Conservation (phyloP, 768 basidiomycete genomes). For the Multifurca ochricompacta region DNA sequence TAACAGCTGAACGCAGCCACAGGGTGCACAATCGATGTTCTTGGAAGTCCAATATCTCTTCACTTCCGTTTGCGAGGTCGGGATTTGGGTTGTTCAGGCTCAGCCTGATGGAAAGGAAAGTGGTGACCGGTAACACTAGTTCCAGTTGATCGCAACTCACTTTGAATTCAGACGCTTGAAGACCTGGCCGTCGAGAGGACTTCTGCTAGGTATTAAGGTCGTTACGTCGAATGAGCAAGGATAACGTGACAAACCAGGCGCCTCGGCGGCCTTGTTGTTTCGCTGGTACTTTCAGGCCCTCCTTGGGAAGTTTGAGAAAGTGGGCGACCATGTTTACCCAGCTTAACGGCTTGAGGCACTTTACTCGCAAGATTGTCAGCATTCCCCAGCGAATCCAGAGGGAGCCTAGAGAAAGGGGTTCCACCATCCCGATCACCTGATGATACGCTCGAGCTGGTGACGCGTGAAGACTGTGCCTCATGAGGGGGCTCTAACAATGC, state of each 20-base stretch:
- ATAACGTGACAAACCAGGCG: slow-evolving; percentile 5
- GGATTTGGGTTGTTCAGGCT: slow-evolving; percentile 13
- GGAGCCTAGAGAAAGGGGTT: neutral
- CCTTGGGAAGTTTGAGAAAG: slow-evolving; percentile 30
- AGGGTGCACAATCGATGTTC: neutral
- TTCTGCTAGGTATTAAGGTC: slow-evolving; percentile 3
- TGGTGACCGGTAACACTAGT: neutral
- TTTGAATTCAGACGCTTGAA: slow-evolving; percentile 6
- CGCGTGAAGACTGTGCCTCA: neutral
- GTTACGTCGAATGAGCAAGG: neutral
- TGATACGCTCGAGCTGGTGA: neutral
- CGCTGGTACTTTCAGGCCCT: neutral
- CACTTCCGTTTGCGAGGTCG: slow-evolving; percentile 15
- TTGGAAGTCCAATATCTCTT: neutral
- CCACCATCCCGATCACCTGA: neutral
- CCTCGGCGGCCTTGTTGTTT: slow-evolving; percentile 4
- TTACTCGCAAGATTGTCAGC: neutral
- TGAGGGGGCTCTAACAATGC: neutral
- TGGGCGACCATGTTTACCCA: slow-evolving; percentile 19
- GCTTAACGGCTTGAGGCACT: neutral
- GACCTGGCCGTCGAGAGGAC: neutral
- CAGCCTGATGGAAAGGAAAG: neutral
- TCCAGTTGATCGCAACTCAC: slow-evolving; percentile 1
- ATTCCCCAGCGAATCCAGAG: neutral
- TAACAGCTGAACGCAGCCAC: neutral